Evolutionary conservation across 352 stramenopile genomes (phyloP), one percentile per base, ranked within the genome.

Genomic region (Pythium plurisporium): DNA sequence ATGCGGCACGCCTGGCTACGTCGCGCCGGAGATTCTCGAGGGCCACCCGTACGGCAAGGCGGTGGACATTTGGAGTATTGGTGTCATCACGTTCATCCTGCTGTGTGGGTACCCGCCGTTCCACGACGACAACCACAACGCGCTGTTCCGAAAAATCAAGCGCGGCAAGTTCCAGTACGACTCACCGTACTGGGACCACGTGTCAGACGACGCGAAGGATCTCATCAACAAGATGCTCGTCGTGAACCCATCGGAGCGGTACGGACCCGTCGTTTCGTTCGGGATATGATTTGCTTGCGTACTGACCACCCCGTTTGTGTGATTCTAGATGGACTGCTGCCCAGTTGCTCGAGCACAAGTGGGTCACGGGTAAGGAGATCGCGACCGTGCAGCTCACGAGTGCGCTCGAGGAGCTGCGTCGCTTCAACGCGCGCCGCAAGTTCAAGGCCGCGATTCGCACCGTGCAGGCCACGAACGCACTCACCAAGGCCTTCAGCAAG

Each of bases 71-170:
- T 95, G 86, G 86, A 96, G 82, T 60, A 89, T 98, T 36, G 94
- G 94, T 59, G 80, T 95, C 37, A 91, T 93, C 64, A 92, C 85
- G 37, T 95, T 91, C 61, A 92, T 92, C 29, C 46, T 95, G 48
- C 59, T 95, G 31, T 94, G 81, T 44, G 86, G 86, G 10, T 94
- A 95, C 67, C 82, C 86, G 8, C 86, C 86, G 26, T 95, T 95
- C 69, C 82, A 97, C 67, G 78, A 97, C 64, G 83, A 97, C 66
- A 98, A 97, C 72, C 91, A 97, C 69, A 86, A 88, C 25, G 82
- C 88, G 40, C 82, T 98, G 17, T 98, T 98, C 69, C 87, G 90
- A 51, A 98, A 96, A 65, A 98, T 98, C 67, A 95, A 96, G 67
- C 87, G 82, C 47, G 94, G 91, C 48, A 88, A 96, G 56, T 98